Conservation (phyloP, 2,329 filamentous ascomycete species). For the Aspergillus felis region DNA sequence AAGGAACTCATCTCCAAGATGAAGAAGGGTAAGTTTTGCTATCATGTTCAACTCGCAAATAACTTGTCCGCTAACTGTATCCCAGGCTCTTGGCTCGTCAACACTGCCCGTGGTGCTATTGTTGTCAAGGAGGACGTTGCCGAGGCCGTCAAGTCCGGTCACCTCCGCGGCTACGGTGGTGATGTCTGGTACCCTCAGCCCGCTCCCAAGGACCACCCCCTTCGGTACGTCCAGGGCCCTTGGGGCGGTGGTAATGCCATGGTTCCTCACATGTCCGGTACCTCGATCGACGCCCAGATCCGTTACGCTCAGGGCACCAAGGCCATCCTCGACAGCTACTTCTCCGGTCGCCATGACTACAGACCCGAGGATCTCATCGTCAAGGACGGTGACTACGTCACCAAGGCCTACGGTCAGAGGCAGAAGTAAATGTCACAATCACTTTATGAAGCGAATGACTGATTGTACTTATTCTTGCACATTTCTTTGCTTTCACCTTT, state of each 20-base stretch:
- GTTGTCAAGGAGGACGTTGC: constrained; percentile 99
- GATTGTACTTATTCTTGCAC: constrained; percentile 7
- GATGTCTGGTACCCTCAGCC: constrained; percentile 91
- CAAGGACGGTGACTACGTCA: constrained; percentile 84
- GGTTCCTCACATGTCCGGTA: constrained; percentile 98
- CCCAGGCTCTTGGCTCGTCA: constrained; percentile 86
- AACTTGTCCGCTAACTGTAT: constrained; percentile 6
- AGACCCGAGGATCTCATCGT: constrained; percentile 87
- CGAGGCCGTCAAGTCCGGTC: constrained; percentile 83
- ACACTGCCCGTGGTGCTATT: constrained; percentile 97
- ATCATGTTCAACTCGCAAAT: neutral
- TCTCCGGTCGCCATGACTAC: constrained; percentile 84
- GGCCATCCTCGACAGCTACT: constrained; percentile 87
- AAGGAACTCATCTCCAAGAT: constrained; percentile 98
- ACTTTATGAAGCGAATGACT: constrained; percentile 11
- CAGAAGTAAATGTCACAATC: constrained; percentile 21
- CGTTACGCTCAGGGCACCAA: constrained; percentile 85
- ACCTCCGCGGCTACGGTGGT: constrained; percentile 54
- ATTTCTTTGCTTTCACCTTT: constrained; percentile 1
- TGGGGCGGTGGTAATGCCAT: constrained; percentile 98
- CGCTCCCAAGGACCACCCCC: constrained; percentile 85
- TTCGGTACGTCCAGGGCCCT: constrained; percentile 89
- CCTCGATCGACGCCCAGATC: constrained; percentile 95
- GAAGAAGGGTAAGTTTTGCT: constrained; percentile 70
- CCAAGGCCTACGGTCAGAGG: constrained; percentile 84